Percentiles rank a stretch among this genome's conserved stretches.
Evolutionary conservation across 805 yeast species (phyloP).

Genomic region (Candida vaughaniae): DNA sequence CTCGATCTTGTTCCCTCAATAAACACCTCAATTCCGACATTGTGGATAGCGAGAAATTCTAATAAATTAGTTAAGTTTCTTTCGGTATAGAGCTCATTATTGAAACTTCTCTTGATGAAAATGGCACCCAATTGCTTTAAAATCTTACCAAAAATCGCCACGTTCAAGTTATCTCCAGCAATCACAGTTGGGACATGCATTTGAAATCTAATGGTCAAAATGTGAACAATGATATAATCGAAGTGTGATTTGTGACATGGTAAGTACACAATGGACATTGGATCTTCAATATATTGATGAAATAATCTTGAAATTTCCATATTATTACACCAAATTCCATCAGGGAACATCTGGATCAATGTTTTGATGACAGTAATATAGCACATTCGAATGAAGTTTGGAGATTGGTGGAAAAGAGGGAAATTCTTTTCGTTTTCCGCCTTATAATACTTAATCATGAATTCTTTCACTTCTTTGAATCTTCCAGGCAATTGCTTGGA

Average conservation of each 20-base stretch:
- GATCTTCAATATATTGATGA: constrained; percentile 32
- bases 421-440: constrained; percentile 35
- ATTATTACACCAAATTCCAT: constrained; percentile 40
- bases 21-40: constrained; percentile 56
- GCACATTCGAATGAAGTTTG: constrained; percentile 30
- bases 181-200: constrained; percentile 55
- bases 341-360: constrained; percentile 39
- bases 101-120: constrained; percentile 52
- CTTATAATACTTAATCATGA: constrained; percentile 38
- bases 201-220: constrained; percentile 52
- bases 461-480: constrained; percentile 35
- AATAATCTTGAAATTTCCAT: constrained; percentile 29
- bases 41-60: constrained; percentile 47
- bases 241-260: constrained; percentile 65
- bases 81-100: constrained; percentile 44
- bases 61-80: constrained; percentile 47
- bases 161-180: constrained; percentile 67
- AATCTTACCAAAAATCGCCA: constrained; percentile 52
- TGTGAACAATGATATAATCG: constrained; percentile 58
- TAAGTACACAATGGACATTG: constrained; percentile 47
- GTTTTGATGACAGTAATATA: constrained; percentile 37
- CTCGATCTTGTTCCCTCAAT: constrained; percentile 68
- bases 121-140: constrained; percentile 55
- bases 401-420: constrained; percentile 27
- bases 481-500: constrained; percentile 31